Evolutionary conservation across 805 yeast genomes (phyloP), one percentile per base, ranked within the genome.

Genomic region (Candida silvicultrix): DNA sequence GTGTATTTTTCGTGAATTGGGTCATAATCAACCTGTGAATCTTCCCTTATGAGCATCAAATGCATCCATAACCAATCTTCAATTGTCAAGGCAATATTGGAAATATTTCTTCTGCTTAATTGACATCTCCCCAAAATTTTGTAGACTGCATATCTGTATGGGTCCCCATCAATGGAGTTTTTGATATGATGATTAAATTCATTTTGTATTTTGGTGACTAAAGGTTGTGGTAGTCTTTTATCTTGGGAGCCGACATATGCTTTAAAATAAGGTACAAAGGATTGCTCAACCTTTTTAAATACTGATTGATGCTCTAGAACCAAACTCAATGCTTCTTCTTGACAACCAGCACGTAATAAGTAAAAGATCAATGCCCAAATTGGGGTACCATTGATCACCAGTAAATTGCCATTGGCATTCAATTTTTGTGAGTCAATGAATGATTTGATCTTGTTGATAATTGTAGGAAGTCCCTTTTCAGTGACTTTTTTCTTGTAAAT

Each of bases 11-110:
- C 96, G 59, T 78, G 80, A 11, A 81, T 68, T 32, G 84, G 77
- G 42, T 72, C 78, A 25, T 69, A 51, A 5, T 56, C 72, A 16
- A 65, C 72, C 16, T 65, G 66, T 35, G 54, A 60, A 40, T 70
- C 75, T 56, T 87, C 92, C 46, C 81, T 78, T 15, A 86, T 79
- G 25, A 92, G 72, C 65, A 81, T 75, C 46, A 94, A 73, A 65
- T 94, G 97, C 60, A 86, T 79, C 99, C 99, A 92, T 42, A 92
- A 64, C 98, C 98, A 92, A 67, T 92, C 98, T 64, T 92, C 98
- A 41, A 90, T 78, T 48, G 95, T 86, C 34, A 81, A 66, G 35
- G 85, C 77, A 28, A 92, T 78, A 35, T 77, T 70, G 34, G 95
- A 80, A 55, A 90, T 68, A 51, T 77, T 69, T 64, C 81, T 80